Evolutionary conservation across 352 stramenopile species (phyloP).

Genomic region (Phytopythium sindhum): DNA sequence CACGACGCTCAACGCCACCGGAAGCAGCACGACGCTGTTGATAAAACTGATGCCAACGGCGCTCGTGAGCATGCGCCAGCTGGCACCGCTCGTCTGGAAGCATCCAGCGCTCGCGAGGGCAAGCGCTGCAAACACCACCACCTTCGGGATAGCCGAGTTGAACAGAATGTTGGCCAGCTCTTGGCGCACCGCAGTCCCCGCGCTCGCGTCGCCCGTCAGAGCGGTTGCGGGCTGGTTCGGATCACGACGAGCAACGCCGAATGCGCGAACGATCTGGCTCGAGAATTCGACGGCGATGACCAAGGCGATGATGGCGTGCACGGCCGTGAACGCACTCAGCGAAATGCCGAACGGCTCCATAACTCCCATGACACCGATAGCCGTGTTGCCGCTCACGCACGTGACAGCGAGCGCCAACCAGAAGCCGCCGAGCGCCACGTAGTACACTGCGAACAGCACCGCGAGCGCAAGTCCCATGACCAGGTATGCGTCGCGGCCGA

Average conservation of each 20-base stretch:
- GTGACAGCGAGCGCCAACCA: constrained; percentile 47
- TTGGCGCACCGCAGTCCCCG: constrained; percentile 35
- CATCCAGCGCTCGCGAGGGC: constrained; percentile 28
- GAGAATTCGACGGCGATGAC: constrained; percentile 80
- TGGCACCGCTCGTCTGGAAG: constrained; percentile 37
- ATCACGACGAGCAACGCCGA: constrained; percentile 16
- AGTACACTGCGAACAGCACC: constrained; percentile 47
- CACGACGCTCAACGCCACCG: constrained; percentile 40
- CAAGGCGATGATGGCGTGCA: constrained; percentile 74
- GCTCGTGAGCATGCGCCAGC: constrained; percentile 42
- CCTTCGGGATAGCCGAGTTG: constrained; percentile 33
- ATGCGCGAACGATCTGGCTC: constrained; percentile 66
- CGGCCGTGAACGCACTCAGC: constrained; percentile 81
- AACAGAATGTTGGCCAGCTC: constrained; percentile 38
- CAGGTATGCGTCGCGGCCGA: constrained; percentile 48
- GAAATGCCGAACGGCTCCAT: constrained; percentile 60
- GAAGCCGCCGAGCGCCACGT: constrained; percentile 41
- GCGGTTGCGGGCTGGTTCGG: constrained; percentile 24
- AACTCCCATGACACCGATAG: constrained; percentile 56
- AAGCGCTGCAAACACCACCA: constrained; percentile 37
- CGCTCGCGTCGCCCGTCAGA: constrained; percentile 25
- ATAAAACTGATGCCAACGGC: constrained; percentile 32
- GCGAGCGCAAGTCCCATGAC: constrained; percentile 42
- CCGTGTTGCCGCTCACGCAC: constrained; percentile 39
- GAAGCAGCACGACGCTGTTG: constrained; percentile 32